A percentile compares a stretch with the other conserved stretches of the same genome.
These are phyloP conservation scores for Jatropha curcas DNA, from an alignment of 345 rosid species.

Conservation along the genomic window DNA sequence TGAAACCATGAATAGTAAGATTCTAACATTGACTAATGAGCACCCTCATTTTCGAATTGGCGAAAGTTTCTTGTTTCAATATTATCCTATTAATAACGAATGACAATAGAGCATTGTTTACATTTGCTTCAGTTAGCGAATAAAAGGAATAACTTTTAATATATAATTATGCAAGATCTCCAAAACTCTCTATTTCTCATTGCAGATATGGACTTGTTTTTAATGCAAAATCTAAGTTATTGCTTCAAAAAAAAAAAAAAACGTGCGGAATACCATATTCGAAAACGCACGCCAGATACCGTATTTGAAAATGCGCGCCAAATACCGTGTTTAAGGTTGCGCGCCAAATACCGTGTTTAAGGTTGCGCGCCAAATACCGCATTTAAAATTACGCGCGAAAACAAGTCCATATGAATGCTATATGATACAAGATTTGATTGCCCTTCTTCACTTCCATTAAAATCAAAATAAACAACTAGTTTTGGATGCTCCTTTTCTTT, in stretches of 20 bases:
- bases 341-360: too few species aligned
- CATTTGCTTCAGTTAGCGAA: not conserved
- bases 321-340: too few species aligned
- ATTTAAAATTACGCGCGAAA: not conserved
- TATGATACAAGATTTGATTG: too few species aligned
- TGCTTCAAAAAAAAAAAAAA: not conserved
- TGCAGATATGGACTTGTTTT: constrained; percentile 5
- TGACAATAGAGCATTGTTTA: not conserved
- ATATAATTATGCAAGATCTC: not conserved
- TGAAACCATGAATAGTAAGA: too few species aligned
- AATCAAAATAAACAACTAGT: not conserved
- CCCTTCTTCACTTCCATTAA: not conserved
- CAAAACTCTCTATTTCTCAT: not conserved
- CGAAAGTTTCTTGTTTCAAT: too few species aligned
- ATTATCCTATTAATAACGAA: not conserved
- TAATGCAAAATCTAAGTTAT: constrained; percentile 3
- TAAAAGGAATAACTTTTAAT: constrained; percentile 3
- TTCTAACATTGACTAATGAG: too few species aligned
- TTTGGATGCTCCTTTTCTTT: too few species aligned
- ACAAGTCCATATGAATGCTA: not conserved
- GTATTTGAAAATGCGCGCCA: too few species aligned
- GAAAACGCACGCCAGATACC: too few species aligned
- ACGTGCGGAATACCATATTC: too few species aligned
- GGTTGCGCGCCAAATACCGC: too few species aligned
- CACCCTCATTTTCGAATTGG: too few species aligned